phyloP scores from a whole-genome alignment of 805 yeast species.

The Novakomyces olei region DNA sequence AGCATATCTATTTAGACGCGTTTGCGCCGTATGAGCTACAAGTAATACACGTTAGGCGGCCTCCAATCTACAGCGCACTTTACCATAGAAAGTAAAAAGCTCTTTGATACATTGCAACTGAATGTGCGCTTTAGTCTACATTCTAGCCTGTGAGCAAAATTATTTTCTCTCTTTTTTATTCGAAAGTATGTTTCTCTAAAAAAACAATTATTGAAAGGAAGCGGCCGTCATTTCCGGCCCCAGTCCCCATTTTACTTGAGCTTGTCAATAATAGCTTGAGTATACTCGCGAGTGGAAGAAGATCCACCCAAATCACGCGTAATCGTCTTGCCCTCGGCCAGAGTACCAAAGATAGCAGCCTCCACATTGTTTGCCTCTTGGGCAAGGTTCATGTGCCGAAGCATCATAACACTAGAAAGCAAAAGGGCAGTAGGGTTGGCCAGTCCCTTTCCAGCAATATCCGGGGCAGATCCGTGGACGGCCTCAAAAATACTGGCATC shows the following conservation, averaged over 20 bases:
- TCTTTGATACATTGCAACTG: too few species aligned
- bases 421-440: slow-evolving; percentile 98
- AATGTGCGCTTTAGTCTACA: too few species aligned
- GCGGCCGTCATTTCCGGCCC: too few species aligned
- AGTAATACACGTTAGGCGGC: too few species aligned
- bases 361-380: slow-evolving; percentile 68
- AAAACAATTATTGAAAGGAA: too few species aligned
- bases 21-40: too few species aligned
- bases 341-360: slow-evolving; percentile 61
- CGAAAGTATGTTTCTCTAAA: too few species aligned
- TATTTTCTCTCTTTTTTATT: too few species aligned
- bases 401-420: slow-evolving; percentile 94
- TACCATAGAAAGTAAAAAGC: too few species aligned
- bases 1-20: too few species aligned
- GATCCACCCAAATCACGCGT: slow-evolving; percentile 90
- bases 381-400: slow-evolving; percentile 88
- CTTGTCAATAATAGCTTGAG: slow-evolving; percentile 70
- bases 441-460: slow-evolving; percentile 94
- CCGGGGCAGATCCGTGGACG: slow-evolving; percentile 99
- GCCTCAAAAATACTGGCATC: slow-evolving; percentile 96
- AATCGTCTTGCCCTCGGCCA: slow-evolving; percentile 93
- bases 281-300: slow-evolving; percentile 73
- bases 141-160: too few species aligned
- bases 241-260: slow-evolving; percentile 26
- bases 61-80: too few species aligned